Evolutionary conservation across 805 yeast genomes (phyloP).

Genomic region (Myxozyma mucilagina): DNA sequence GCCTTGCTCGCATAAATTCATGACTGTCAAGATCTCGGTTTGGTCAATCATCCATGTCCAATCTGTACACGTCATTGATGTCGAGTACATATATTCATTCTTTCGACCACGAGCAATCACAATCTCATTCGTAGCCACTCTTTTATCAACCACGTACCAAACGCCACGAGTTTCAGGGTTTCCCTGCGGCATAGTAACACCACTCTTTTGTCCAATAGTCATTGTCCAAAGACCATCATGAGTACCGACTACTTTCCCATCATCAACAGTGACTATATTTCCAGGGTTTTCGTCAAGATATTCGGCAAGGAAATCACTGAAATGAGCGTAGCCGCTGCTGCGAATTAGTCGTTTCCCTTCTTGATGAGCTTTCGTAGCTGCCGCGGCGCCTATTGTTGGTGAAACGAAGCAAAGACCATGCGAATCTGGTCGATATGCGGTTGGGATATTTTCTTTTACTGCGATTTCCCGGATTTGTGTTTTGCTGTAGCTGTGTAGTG

Average conservation of each 20-base stretch:
- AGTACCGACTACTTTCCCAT: conserved; percentile 71
- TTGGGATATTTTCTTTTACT: conserved; percentile 49
- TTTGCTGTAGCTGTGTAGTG: conserved; percentile 76
- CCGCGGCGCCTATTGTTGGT: conserved; percentile 36
- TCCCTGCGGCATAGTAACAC: conserved; percentile 86
- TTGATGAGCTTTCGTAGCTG: conserved; percentile 12
- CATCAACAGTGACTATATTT: conserved; percentile 71
- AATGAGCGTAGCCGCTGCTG: conserved; percentile 37
- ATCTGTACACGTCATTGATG: conserved; percentile 46
- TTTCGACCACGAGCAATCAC: conserved; percentile 74
- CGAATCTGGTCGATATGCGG: conserved; percentile 84
- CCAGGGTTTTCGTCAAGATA: conserved; percentile 77
- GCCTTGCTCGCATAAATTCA: conserved; percentile 24
- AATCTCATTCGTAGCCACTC: conserved; percentile 63
- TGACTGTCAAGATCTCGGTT: neutral
- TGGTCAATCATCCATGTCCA: conserved; percentile 52
- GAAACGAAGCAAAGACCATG: conserved; percentile 93
- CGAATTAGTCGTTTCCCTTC: conserved; percentile 7
- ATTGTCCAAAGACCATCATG: conserved; percentile 92
- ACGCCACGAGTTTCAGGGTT: conserved; percentile 61
- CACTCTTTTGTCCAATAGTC: conserved; percentile 87
- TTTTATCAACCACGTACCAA: conserved; percentile 85
- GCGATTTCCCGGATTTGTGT: conserved; percentile 76
- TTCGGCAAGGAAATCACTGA: conserved; percentile 70
- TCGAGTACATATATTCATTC: conserved; percentile 55